Base-by-base conservation (phyloP, 75 land plant species). In the Cunninghamia lanceolata region DNA sequence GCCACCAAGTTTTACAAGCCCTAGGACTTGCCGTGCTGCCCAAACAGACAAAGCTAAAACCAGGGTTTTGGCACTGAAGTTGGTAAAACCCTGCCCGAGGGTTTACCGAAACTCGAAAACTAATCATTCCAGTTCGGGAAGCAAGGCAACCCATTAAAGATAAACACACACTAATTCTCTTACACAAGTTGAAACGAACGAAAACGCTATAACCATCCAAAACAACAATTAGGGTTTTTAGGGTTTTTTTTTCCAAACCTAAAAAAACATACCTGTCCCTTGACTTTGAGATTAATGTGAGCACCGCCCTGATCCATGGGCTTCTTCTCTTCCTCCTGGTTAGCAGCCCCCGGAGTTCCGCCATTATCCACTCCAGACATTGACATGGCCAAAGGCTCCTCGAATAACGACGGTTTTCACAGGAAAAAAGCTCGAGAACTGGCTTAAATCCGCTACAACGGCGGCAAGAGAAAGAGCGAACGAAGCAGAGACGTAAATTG, bases 281-380 rank as follows among this genome's bases (percentile, higher is more conserved):
- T 83, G 42, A 83, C 84, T 11, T 83, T 83, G 38, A 83, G 84
- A 83, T 83, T 83, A 54, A 83, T 83, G 28, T 83, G 84, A 11
- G 50, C 54, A 1, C 84, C 84, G 2, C 84, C 84, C 84, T 83
- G 84, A 30, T 83, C 84, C 84, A 83, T 83, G 25, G 84, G 84
- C 63, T 36, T 83, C 42, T 35, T 83, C 66, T 83, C 84, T 54
- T 83, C 84, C 63, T 83, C 84, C 63, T 83, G 84, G 21, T 28
- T 80, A 9, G 38, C 32, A n/a, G 25, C 84, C 7, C 63, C 42
- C 6, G 84, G 66, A 36, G 21, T 83, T 54, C 42, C 84, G 54
- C 83, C 83, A 53, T 83, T 83, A 36, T 83, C 84, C 15, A 83
- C 84, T 14, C 63, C 66, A 17, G 84, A 83, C 84, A 83, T 53